phyloP scores from a whole-genome alignment of 73 alveolate species.

The Paraurostyla sp. region DNA sequence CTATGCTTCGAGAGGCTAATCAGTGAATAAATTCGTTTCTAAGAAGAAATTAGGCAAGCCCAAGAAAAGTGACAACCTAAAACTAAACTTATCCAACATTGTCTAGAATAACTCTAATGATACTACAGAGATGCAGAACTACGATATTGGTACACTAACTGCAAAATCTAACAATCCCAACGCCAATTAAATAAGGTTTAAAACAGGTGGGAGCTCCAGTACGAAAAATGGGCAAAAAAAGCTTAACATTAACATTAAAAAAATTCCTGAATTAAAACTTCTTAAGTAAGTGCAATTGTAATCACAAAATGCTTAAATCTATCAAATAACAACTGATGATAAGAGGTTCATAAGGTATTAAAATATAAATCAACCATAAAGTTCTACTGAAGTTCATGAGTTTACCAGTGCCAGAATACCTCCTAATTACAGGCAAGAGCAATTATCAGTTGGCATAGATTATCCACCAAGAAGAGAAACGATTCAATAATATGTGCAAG shows the following conservation, averaged over 20 bases:
- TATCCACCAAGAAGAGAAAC: too few species aligned
- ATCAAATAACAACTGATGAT: constrained; percentile 15
- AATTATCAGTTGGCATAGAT: background rate
- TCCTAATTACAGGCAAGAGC: background rate
- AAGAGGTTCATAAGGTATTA: background rate
- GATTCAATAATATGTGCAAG: too few species aligned
- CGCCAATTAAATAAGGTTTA: background rate
- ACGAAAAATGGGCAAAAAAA: constrained; percentile 24
- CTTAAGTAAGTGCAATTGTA: background rate
- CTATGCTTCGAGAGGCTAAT: too few species aligned
- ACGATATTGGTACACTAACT: background rate
- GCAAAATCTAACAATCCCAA: constrained; percentile 2
- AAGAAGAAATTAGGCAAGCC: background rate
- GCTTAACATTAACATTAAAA: background rate
- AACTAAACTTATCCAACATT: background rate
- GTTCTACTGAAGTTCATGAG: too few species aligned
- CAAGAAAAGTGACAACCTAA: background rate
- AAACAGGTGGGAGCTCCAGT: too few species aligned
- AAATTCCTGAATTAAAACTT: background rate
- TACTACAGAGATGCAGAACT: background rate
- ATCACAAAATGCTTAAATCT: background rate
- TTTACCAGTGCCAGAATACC: constrained; percentile 29
- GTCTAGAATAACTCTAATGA: background rate
- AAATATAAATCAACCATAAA: background rate
- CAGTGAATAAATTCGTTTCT: background rate